Evolutionary conservation across 2,329 filamentous ascomycete species (phyloP), one percentile per base, ranked within the genome.

Genomic region (Monilinia polystroma): DNA sequence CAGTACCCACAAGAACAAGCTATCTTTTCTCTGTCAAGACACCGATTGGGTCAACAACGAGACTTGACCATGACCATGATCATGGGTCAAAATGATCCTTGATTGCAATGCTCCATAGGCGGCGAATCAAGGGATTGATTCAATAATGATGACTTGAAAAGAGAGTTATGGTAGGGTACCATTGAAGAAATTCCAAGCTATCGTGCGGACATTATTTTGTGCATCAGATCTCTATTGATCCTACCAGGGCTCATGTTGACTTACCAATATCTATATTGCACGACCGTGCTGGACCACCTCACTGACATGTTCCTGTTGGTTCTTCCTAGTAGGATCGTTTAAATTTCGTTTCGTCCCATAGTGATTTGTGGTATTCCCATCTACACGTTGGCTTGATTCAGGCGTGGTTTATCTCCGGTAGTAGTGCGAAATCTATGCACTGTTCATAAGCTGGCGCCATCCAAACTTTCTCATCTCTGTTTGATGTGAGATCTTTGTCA

Each of bases 1-100:
- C 52, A 54, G 20, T 59, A 49, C 18, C 57, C 56, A 32, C 26
- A 59, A 59, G 57, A 49, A 51, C n/a, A 12, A 29, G 26, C 35
- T 49, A 8, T 60, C 43, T 60, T 49, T 38, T 29, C 16, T 35
- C 49, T 18, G 20, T 23, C 26, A 23, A 32, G 20, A 35, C 18
- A 23, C 45, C 47, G 32, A 66, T 66, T 66, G 55, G 64, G 53
- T 43, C 35, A 66, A 66, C 23, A 66, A 66, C 64, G 64, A 66
- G 45, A 38, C 20, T 20, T 20, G 35, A 53, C 16, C 55, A 32
- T 49, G 55, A 57, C 20, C 41, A 11, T 29, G 64, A 66, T 66
- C 64, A 66, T 66, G 55, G 32, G 64, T 58, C 55, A 16, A 60
- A 45, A 11, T 43, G 20, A 66, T 53, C 63, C 63, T 60, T 45